phyloP scores from a whole-genome alignment of 495 filamentous ascomycete genomes.

The Penicillium nucicola region DNA sequence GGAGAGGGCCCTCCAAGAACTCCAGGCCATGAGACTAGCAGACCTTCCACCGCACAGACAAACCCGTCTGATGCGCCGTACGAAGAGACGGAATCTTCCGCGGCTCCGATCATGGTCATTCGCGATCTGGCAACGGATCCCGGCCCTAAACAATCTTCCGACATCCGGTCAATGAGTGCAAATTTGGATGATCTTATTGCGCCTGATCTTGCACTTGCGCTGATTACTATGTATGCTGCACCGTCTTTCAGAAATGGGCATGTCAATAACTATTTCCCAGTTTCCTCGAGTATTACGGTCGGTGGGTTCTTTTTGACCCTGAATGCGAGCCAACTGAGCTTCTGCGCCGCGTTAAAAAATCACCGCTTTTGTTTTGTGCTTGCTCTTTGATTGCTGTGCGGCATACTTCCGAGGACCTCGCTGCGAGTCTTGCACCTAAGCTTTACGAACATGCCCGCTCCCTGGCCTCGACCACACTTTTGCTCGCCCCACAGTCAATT shows the following conservation, averaged over 20 bases:
- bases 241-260: background rate
- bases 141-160: constrained; percentile 21
- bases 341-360: constrained; percentile 28
- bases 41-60: constrained; percentile 10
- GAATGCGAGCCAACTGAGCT: constrained; percentile 21
- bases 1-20: constrained; percentile 17
- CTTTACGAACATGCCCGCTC: constrained; percentile 38
- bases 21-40: constrained; percentile 7
- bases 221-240: constrained; percentile 23
- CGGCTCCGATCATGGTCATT: constrained; percentile 33
- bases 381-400: constrained; percentile 44
- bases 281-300: constrained; percentile 35
- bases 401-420: constrained; percentile 38
- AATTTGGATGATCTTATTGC: constrained; percentile 23
- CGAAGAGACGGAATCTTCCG: constrained; percentile 20
- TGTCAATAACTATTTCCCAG: constrained; percentile 1
- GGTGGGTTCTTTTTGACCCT: constrained; percentile 39
- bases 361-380: constrained; percentile 38
- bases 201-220: constrained; percentile 16
- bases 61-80: constrained; percentile 10
- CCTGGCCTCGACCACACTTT: constrained; percentile 29
- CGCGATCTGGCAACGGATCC: constrained; percentile 34
- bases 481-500: constrained; percentile 36
- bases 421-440: constrained; percentile 32
- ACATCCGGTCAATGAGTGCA: constrained; percentile 8